phyloP scores from a whole-genome alignment of 1,284 basidiomycete species.

The Stereum hirsutum region DNA sequence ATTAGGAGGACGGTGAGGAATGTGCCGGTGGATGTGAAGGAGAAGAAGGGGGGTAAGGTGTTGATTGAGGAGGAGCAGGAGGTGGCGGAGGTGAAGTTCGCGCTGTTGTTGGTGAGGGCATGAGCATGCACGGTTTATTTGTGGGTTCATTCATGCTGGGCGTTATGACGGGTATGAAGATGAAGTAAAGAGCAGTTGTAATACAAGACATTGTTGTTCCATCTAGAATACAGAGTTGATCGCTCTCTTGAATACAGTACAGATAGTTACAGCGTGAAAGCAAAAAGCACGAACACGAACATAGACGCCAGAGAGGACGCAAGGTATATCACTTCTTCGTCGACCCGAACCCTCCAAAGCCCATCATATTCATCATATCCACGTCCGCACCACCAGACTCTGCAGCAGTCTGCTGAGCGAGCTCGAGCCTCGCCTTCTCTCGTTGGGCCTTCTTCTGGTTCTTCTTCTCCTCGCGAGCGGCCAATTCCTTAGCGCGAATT shows the following conservation, averaged over 20 bases:
- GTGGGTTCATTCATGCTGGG: too few species aligned
- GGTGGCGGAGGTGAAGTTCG: conserved; percentile 76
- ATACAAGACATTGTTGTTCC: conserved; percentile 24
- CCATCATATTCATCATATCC: conserved; percentile 86
- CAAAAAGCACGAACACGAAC: too few species aligned
- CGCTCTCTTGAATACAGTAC: background rate
- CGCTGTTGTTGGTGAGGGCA: conserved; percentile 51
- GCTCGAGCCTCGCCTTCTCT: conserved; percentile 57
- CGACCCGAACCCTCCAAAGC: conserved; percentile 85
- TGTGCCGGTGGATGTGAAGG: conserved; percentile 54
- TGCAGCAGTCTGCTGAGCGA: conserved; percentile 43
- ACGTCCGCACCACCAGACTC: conserved; percentile 52
- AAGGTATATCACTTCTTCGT: conserved; percentile 53
- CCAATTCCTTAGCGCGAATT: conserved; percentile 66
- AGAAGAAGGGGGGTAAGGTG: conserved; percentile 36
- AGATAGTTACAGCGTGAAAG: background rate
- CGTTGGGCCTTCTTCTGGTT: conserved; percentile 63
- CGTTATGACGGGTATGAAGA: conserved; percentile 7
- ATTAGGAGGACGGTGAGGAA: conserved; percentile 75
- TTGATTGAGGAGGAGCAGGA: conserved; percentile 85
- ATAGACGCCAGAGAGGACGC: background rate
- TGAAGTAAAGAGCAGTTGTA: conserved; percentile 14
- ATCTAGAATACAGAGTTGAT: conserved; percentile 5
- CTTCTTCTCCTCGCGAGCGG: conserved; percentile 60
- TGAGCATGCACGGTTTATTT: too few species aligned